Percentiles rank a stretch among this genome's conserved stretches.
phyloP scores from a whole-genome alignment of 345 rosid genomes.

The Aurinia saxatilis region DNA sequence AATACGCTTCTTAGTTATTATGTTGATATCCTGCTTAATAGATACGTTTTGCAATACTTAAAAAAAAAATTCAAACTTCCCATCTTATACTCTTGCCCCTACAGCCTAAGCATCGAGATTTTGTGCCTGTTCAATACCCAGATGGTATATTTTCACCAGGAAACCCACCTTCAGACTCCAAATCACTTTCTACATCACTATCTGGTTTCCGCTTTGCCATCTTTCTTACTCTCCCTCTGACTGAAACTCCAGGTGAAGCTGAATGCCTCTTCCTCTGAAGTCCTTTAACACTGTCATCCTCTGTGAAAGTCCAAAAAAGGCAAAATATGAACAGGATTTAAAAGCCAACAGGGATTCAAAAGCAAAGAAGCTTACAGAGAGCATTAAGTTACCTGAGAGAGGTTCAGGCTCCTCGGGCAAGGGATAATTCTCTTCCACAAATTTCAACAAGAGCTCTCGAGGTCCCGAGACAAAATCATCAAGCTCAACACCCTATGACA shows the following conservation, averaged over 20 bases:
- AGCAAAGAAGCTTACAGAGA: not conserved
- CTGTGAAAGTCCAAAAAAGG: constrained; percentile 32
- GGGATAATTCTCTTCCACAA: constrained; percentile 96
- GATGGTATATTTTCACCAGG: constrained; percentile 5
- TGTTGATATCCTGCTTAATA: not conserved
- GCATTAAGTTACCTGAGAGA: constrained; percentile 47
- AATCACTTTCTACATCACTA: constrained; percentile 81
- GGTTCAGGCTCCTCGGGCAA: constrained; percentile 94
- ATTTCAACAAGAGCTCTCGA: constrained; percentile 91
- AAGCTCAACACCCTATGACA: constrained; percentile 79
- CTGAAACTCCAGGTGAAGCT: constrained; percentile 79
- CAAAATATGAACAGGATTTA: constrained; percentile 12
- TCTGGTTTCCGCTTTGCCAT: constrained; percentile 81
- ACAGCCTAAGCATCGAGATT: no score
- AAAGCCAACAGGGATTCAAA: constrained; percentile 1
- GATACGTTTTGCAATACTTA: not conserved
- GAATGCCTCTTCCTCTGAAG: constrained; percentile 92
- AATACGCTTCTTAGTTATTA: not conserved
- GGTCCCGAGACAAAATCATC: constrained; percentile 99
- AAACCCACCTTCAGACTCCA: constrained; percentile 73
- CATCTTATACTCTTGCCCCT: no score
- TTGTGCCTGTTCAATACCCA: no score
- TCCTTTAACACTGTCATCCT: constrained; percentile 79
- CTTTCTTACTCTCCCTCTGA: constrained; percentile 93
- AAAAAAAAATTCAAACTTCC: not conserved